These are phyloP conservation scores for Fraxinus sp. DNA, from an alignment of 305 asterid genomes.

Conservation along the genomic window DNA sequence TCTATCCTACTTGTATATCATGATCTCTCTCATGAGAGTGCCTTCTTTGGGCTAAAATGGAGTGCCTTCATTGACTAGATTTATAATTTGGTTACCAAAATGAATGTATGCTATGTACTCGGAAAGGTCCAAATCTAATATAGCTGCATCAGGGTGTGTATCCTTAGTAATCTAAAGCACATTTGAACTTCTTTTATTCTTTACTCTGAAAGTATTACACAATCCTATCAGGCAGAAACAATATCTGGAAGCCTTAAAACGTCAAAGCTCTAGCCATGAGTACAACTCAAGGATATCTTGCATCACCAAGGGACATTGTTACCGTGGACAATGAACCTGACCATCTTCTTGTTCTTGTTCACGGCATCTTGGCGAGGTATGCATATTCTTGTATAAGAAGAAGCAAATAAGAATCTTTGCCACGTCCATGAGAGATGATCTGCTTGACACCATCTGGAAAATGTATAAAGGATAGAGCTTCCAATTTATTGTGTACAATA, in stretches of 20 bases:
- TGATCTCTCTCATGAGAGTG: not conserved
- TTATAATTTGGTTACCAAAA: not conserved
- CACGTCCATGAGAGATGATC: not conserved
- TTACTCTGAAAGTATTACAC: conserved; percentile 19
- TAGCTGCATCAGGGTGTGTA: not conserved
- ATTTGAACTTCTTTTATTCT: conserved; percentile 5
- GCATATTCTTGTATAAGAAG: conserved; percentile 14
- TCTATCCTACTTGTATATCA: not conserved
- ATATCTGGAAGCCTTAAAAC: conserved; percentile 46
- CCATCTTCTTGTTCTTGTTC: conserved; percentile 97
- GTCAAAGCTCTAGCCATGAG: conserved; percentile 54
- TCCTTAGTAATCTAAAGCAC: conserved; percentile 1
- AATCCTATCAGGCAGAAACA: conserved; percentile 46
- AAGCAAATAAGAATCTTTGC: conserved; percentile 13
- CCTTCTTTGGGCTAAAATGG: not conserved
- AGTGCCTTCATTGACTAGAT: not conserved
- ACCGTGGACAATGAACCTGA: conserved; percentile 61
- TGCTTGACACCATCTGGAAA: conserved; percentile 2
- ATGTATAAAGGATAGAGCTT: conserved; percentile 6
- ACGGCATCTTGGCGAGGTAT: conserved; percentile 95
- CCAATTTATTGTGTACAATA: not conserved
- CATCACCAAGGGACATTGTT: conserved; percentile 43
- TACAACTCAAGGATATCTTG: conserved; percentile 52
- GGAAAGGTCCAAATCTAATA: not conserved
- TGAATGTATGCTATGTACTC: not conserved